phyloP scores from a whole-genome alignment of 2,329 filamentous ascomycete genomes.

The Emmonsia crescens region DNA sequence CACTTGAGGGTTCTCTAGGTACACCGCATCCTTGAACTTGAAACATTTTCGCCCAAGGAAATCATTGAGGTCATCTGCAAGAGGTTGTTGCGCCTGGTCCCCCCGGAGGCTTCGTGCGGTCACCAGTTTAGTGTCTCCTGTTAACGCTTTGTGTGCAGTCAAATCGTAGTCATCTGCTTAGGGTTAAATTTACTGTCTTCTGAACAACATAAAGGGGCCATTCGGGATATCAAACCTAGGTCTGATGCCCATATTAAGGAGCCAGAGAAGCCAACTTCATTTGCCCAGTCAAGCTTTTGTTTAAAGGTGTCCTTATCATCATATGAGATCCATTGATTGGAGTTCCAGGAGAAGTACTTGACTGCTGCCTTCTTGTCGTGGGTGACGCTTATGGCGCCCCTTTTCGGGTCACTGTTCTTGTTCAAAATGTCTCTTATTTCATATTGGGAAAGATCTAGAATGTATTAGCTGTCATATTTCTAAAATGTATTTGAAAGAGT shows the following conservation, averaged over 20 bases:
- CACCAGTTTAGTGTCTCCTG: not conserved
- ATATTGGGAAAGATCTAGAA: slow-evolving; percentile 18
- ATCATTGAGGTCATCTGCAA: not conserved
- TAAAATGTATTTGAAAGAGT: not conserved
- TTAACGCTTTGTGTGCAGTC: not conserved
- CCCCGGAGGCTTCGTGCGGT: not conserved
- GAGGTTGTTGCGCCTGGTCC: not conserved
- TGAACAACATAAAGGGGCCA: not conserved
- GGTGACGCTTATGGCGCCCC: not conserved
- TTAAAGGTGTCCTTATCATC: slow-evolving; percentile 10
- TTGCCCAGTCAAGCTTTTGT: slow-evolving; percentile 7
- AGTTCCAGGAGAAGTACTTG: not conserved
- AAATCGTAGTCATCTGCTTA: not conserved
- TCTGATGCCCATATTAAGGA: slow-evolving; percentile 9
- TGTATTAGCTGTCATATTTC: not conserved
- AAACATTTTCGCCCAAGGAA: not conserved
- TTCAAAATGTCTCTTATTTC: slow-evolving; percentile 24
- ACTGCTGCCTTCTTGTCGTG: not conserved
- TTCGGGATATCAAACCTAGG: slow-evolving; percentile 1
- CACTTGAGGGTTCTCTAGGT: not conserved
- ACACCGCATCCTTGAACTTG: not conserved
- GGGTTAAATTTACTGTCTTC: not conserved
- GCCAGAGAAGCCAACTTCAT: slow-evolving; percentile 6
- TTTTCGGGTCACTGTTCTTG: not conserved
- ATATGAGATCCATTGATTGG: slow-evolving; percentile 8